Evolutionary conservation across 2,329 filamentous ascomycete species (phyloP), one percentile per base, ranked within the genome.

Genomic region (Talaromyces funiculosus): DNA sequence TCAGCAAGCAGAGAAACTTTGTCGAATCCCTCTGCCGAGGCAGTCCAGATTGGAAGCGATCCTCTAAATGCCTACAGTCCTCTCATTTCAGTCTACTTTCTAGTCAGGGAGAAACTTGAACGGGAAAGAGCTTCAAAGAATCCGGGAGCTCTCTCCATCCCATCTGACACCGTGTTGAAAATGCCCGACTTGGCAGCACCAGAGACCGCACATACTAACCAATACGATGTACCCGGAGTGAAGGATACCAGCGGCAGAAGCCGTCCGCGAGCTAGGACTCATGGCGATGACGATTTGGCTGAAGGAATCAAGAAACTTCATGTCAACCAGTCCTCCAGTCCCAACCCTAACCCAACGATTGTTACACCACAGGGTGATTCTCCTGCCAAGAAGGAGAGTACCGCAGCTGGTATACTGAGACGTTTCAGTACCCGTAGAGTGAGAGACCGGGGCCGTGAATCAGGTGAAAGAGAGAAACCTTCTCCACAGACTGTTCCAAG

Each of bases 1-100:
- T 97, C 93, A 0, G 88, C 85, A 57, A 97, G 94, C 74, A 86
- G 90, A 65, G 94, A 97, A 71, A 96, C 92, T 3, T 79, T 99
- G 64, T 83, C 83, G 4, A 88, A 87, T 1, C 88, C 90, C n/a
- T 97, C 93, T 56, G 85, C 86, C 1, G 94, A 99, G 73, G 90
- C 89, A 3, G 81, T 97, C 18, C 86, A 90, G 65, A 78, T 93
- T 35, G 92, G 92, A 10, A 85, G 84, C 60, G 94, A 99, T 69
- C 92, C 94, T 0, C 78, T 96, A 61, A 97, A 97, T 73, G 94
- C 94, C 3, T 99, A 90, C 73, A 93, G 90, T 68, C 94, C 94
- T 7, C 80, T 97, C 14, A 81, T 97, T 7, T 97, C 94, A 1
- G 88, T 99, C 14, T 99, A 99, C 75, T 96, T 96, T 69, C 83